phyloP scores from a whole-genome alignment of 2,329 filamentous ascomycete species.

The Colletotrichum tropicicola region DNA sequence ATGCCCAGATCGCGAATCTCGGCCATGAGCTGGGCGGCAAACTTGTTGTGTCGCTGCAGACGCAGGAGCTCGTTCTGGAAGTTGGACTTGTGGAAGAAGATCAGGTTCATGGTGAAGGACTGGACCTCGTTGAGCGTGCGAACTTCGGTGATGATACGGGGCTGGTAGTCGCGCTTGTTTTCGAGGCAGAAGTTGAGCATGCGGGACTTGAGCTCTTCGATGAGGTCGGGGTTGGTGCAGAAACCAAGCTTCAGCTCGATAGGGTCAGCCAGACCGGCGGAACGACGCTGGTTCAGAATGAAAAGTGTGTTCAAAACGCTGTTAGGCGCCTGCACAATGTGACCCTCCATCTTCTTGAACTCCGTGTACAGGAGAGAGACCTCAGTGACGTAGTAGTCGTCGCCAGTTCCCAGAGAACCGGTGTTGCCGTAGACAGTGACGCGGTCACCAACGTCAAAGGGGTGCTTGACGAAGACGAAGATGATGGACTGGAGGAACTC shows the following conservation, averaged over 20 bases:
- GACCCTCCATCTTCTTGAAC: constrained; percentile 98
- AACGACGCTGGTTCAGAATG: constrained; percentile 93
- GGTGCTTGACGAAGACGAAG: constrained; percentile 97
- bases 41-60: constrained; percentile 90
- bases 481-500: constrained; percentile 94
- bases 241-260: constrained; percentile 87
- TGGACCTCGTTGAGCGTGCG: constrained; percentile 83
- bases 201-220: constrained; percentile 81
- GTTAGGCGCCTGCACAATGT: constrained; percentile 95
- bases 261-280: constrained; percentile 86
- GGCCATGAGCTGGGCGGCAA: constrained; percentile 90
- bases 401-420: constrained; percentile 78
- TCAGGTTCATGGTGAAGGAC: constrained; percentile 86
- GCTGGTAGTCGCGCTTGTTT: constrained; percentile 90
- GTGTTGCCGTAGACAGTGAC: constrained; percentile 93
- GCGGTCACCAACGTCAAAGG: constrained; percentile 94
- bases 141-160: constrained; percentile 87
- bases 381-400: constrained; percentile 96
- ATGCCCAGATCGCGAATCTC: constrained; percentile 86
- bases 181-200: constrained; percentile 84
- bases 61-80: constrained; percentile 95
- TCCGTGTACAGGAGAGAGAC: constrained; percentile 94
- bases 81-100: constrained; percentile 98
- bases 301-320: constrained; percentile 92
- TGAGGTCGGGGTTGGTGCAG: constrained; percentile 83